Evolutionary conservation across 2,329 filamentous ascomycete genomes (phyloP).

Genomic region (Pyricularia sp.): DNA sequence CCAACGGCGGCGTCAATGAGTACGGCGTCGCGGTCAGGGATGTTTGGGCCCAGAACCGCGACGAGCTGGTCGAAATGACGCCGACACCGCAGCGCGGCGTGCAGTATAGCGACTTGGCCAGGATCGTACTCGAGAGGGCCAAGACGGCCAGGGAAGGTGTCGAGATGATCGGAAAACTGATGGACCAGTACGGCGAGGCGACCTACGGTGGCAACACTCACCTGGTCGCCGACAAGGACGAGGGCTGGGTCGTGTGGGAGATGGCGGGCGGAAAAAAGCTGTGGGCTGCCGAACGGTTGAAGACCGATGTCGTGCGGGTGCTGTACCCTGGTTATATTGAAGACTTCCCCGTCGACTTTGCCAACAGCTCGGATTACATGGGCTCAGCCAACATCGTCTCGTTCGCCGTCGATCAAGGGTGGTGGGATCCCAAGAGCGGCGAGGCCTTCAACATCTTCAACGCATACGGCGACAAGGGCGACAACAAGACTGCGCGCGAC

Average conservation of each 20-base stretch:
- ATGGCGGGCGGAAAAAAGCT: not conserved
- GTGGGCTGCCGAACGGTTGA: not conserved
- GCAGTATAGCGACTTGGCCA: constrained; percentile 2
- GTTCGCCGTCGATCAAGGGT: not conserved
- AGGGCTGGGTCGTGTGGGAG: constrained; percentile 2
- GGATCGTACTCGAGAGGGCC: constrained; percentile 1
- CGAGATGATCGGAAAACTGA: not conserved
- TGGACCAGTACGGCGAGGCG: constrained; percentile 1
- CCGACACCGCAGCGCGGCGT: not conserved
- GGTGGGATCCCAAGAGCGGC: not conserved
- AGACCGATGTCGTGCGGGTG: not conserved
- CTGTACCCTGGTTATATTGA: constrained; percentile 2
- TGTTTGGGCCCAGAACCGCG: constrained; percentile 1
- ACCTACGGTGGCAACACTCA: constrained; percentile 3
- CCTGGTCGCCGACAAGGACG: constrained; percentile 1
- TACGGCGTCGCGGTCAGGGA: constrained; percentile 2
- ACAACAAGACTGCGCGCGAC: not conserved
- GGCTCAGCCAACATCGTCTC: constrained; percentile 1
- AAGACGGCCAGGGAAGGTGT: not conserved
- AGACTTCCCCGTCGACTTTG: constrained; percentile 2
- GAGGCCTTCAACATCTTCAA: not conserved
- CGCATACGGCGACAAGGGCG: not conserved
- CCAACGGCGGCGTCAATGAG: constrained; percentile 2
- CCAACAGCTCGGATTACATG: not conserved
- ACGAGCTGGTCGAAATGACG: constrained; percentile 1